Conservation (phyloP, 169 alveolate genomes). For the Plasmodium reichenowi region DNA sequence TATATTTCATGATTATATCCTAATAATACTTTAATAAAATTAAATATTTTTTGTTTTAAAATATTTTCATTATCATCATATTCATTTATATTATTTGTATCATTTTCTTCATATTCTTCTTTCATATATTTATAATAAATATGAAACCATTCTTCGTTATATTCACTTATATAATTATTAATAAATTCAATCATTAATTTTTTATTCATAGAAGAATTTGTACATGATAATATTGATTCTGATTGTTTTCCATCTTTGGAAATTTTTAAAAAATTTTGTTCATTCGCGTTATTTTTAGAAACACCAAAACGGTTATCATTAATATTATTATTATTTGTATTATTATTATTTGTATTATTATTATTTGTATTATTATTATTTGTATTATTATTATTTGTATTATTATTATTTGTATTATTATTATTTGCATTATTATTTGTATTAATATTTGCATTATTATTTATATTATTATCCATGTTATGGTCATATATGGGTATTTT, state of each 20-base stretch:
- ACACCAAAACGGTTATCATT: no score
- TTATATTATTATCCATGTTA: neutral
- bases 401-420: no score
- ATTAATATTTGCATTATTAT: no score
- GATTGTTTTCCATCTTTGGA: no score
- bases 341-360: no score
- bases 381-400: no score
- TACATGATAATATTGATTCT: neutral
- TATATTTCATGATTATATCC: conserved; percentile 42
- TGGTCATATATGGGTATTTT: conserved; percentile 23
- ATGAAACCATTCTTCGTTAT: conserved; percentile 52
- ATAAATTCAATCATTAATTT: conserved; percentile 34
- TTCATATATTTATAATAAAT: conserved; percentile 1
- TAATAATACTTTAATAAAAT: neutral
- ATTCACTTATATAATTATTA: conserved; percentile 11
- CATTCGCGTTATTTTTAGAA: no score
- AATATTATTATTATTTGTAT: no score
- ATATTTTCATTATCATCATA: neutral
- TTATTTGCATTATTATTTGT: no score
- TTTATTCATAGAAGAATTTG: conserved; percentile 1
- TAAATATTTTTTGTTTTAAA: conserved; percentile 6
- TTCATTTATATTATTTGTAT: neutral
- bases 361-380: no score
- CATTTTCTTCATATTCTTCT: neutral
- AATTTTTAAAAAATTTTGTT: no score